phyloP scores from a whole-genome alignment of 495 filamentous ascomycete species.

The Aspergillus cristatus region DNA sequence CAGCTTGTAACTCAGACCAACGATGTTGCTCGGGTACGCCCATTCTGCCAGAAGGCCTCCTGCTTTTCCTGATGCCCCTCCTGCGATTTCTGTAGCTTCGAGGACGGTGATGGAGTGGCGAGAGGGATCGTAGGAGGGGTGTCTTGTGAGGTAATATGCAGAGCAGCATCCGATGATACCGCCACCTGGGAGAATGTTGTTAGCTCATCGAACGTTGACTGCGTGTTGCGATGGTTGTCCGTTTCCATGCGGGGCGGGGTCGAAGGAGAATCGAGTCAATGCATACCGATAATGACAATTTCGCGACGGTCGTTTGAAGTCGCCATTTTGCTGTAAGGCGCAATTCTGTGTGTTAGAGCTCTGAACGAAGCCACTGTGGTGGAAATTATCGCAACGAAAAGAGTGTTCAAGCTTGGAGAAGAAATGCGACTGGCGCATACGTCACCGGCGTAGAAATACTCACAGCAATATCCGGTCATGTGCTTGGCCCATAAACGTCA shows the following conservation, averaged over 20 bases:
- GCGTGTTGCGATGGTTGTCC: background rate
- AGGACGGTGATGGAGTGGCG: constrained; percentile 77
- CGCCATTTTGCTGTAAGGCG: constrained; percentile 25
- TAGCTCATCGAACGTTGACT: constrained; percentile 2
- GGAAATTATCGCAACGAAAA: background rate
- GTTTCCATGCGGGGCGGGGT: constrained; percentile 19
- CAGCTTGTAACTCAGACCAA: constrained; percentile 76
- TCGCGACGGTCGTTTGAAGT: constrained; percentile 38
- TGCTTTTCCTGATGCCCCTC: constrained; percentile 90
- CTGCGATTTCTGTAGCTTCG: constrained; percentile 81
- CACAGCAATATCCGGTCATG: constrained; percentile 21
- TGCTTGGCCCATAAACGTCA: constrained; percentile 6
- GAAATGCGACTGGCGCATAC: too few relatives aligned
- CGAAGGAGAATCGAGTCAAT: constrained; percentile 5
- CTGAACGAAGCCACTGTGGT: constrained; percentile 21
- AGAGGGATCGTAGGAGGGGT: constrained; percentile 68
- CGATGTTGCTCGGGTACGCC: constrained; percentile 83
- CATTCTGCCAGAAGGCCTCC: constrained; percentile 85
- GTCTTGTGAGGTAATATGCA: constrained; percentile 87
- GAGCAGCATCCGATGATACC: constrained; percentile 92
- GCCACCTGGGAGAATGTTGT: constrained; percentile 51
- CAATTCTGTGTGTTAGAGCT: constrained; percentile 10
- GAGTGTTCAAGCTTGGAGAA: background rate
- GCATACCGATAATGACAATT: constrained; percentile 61
- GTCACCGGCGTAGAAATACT: constrained; percentile 6